These are phyloP conservation scores for Thermothelomyces thermophilus DNA, from an alignment of 2,329 filamentous ascomycete genomes.

Conservation along the genomic window DNA sequence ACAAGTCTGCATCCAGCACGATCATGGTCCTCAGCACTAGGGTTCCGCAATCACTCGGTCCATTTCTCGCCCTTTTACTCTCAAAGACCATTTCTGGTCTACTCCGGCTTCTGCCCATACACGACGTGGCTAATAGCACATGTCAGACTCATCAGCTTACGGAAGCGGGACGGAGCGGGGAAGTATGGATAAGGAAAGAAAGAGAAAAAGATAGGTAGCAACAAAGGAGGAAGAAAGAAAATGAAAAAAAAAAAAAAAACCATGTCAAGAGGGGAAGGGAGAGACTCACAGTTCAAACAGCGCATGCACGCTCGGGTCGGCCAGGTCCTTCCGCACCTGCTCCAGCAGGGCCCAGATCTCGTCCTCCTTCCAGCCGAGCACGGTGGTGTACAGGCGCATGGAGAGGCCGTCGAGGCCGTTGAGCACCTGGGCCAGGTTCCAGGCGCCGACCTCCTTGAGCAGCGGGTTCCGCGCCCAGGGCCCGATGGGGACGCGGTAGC, in stretches of 20 bases:
- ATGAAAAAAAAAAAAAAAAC: not conserved
- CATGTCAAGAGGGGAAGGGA: not conserved
- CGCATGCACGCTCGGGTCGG: constrained; percentile 24
- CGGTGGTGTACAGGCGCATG: constrained; percentile 25
- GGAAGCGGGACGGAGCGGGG: no score
- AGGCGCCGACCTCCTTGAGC: constrained; percentile 24
- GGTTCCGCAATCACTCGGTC: not conserved
- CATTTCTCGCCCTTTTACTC: no score
- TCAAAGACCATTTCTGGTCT: not conserved
- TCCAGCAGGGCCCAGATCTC: constrained; percentile 24
- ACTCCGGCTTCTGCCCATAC: constrained; percentile 5
- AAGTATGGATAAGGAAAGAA: not conserved
- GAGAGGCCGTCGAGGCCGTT: constrained; percentile 25
- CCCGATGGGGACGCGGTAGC: constrained; percentile 20
- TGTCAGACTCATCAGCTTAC: not conserved
- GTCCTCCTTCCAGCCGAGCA: constrained; percentile 24
- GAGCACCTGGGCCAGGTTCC: constrained; percentile 20
- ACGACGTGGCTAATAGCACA: not conserved
- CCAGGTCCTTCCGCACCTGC: constrained; percentile 25
- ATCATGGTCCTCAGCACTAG: not conserved
- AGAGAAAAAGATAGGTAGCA: constrained; percentile 1
- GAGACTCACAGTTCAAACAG: constrained; percentile 21
- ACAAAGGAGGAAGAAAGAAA: not conserved
- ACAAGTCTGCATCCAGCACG: not conserved
- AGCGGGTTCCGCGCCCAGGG: constrained; percentile 28